Percentiles rank a stretch among this genome's conserved stretches.
Evolutionary conservation across 2,329 filamentous ascomycete genomes (phyloP).

Genomic region (Talaromyces marneffei): DNA sequence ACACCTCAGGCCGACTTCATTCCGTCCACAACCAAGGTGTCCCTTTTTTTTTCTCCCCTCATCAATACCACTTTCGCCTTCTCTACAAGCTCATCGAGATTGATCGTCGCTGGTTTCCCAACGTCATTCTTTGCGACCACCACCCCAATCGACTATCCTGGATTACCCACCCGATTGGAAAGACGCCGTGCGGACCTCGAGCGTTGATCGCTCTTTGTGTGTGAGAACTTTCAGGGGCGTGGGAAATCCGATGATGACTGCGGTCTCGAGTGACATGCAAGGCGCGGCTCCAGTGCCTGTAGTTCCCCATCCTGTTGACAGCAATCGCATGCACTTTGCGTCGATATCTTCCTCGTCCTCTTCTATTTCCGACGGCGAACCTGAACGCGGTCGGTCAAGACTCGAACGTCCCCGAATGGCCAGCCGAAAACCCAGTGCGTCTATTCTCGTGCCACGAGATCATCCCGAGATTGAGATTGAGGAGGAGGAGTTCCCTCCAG

Average conservation of each 20-base stretch:
- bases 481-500: constrained; percentile 71
- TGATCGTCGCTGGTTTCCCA: background rate
- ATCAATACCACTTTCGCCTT: background rate
- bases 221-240: constrained; percentile 11
- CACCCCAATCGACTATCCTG: background rate
- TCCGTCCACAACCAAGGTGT: background rate
- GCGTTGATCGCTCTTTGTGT: constrained; percentile 20
- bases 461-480: constrained; percentile 66
- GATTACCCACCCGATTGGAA: constrained; percentile 1
- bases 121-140: background rate
- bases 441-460: constrained; percentile 74
- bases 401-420: constrained; percentile 60
- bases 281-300: constrained; percentile 35
- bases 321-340: constrained; percentile 35
- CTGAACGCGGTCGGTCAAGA: constrained; percentile 37
- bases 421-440: constrained; percentile 72
- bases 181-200: constrained; percentile 3
- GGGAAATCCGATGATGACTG: constrained; percentile 26
- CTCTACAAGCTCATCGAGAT: too few species aligned
- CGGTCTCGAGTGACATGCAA: constrained; percentile 30
- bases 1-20: background rate
- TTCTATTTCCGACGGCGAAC: constrained; percentile 44
- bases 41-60: background rate
- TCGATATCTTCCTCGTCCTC: constrained; percentile 42
- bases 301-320: constrained; percentile 36